Percentiles rank a stretch among this genome's conserved stretches.
Evolutionary conservation across 495 filamentous ascomycete genomes (phyloP).

Genomic region (Elasticomyces elasticus): DNA sequence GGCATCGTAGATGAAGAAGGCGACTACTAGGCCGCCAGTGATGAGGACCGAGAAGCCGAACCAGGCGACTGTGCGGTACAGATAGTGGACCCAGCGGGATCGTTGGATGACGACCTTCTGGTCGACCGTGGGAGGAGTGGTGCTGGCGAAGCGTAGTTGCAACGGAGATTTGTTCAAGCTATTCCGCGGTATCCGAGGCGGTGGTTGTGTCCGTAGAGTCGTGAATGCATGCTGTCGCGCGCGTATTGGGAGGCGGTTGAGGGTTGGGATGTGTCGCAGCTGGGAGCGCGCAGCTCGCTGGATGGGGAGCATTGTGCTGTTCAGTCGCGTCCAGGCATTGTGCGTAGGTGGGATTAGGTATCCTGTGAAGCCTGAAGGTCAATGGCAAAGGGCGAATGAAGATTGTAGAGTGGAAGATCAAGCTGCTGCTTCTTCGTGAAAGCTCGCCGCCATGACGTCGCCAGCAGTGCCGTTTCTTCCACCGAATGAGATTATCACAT

Average conservation of each 20-base stretch:
- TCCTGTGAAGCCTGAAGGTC: too few relatives aligned
- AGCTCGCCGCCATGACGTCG: background rate
- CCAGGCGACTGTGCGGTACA: constrained; percentile 44
- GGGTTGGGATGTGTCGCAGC: background rate
- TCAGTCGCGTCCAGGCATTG: constrained; percentile 35
- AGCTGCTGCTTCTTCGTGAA: background rate
- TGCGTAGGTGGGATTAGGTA: background rate
- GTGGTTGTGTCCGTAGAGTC: background rate
- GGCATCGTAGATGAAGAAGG: constrained; percentile 91
- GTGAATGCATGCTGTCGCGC: background rate
- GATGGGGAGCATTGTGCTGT: constrained; percentile 2
- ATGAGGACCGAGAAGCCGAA: constrained; percentile 51
- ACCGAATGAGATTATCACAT: background rate
- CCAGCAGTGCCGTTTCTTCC: too few relatives aligned
- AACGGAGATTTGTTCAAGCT: background rate
- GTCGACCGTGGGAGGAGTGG: background rate
- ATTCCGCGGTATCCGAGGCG: background rate
- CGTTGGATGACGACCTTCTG: background rate
- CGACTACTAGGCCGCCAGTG: constrained; percentile 48
- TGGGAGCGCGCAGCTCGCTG: constrained; percentile 4
- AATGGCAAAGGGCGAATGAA: too few relatives aligned
- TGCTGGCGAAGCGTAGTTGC: constrained; percentile 10
- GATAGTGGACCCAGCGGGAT: constrained; percentile 31
- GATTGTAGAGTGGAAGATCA: too few relatives aligned
- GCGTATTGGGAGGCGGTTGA: background rate